phyloP scores from a whole-genome alignment of 2,329 filamentous ascomycete genomes.

The Zymoseptoria pseudotritici region DNA sequence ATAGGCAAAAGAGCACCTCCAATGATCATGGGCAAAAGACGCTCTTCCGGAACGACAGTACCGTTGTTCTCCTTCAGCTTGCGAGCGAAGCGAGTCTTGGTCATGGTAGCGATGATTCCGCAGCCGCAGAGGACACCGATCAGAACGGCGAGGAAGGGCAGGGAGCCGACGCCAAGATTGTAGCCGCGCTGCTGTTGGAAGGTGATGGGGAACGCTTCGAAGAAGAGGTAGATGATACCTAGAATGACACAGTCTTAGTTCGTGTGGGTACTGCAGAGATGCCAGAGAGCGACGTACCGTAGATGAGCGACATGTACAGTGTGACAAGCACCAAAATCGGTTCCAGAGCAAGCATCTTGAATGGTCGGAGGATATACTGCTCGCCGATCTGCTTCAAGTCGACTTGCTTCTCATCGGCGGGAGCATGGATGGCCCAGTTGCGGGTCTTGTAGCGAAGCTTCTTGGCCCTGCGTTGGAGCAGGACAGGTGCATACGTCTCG shows the following conservation, averaged over 20 bases:
- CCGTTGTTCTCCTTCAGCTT: conserved; percentile 11
- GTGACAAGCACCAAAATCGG: conserved; percentile 46
- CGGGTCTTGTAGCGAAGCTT: conserved; percentile 49
- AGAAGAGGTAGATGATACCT: conserved; percentile 24
- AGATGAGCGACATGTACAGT: conserved; percentile 27
- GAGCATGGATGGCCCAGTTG: conserved; percentile 22
- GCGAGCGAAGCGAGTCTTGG: conserved; percentile 17
- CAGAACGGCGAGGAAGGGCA: conserved; percentile 21
- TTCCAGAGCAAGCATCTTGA: conserved; percentile 25
- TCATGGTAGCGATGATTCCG: conserved; percentile 15
- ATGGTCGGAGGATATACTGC: conserved; percentile 47
- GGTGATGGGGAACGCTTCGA: conserved; percentile 25
- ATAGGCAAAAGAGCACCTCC: conserved; percentile 36
- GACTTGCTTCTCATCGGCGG: conserved; percentile 36
- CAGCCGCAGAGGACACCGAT: conserved; percentile 20
- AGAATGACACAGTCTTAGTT: conserved; percentile 1
- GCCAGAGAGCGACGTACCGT: too few relatives aligned
- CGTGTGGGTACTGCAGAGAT: too few relatives aligned
- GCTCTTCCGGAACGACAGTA: conserved; percentile 35
- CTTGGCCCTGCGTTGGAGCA: conserved; percentile 42
- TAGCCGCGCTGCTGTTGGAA: conserved; percentile 22
- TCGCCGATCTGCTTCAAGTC: conserved; percentile 41
- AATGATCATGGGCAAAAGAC: conserved; percentile 39
- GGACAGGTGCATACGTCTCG: conserved; percentile 42
- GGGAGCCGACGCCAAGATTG: conserved; percentile 18